Evolutionary conservation across 2,329 filamentous ascomycete genomes (phyloP).

Genomic region (Aspergillus sp.): DNA sequence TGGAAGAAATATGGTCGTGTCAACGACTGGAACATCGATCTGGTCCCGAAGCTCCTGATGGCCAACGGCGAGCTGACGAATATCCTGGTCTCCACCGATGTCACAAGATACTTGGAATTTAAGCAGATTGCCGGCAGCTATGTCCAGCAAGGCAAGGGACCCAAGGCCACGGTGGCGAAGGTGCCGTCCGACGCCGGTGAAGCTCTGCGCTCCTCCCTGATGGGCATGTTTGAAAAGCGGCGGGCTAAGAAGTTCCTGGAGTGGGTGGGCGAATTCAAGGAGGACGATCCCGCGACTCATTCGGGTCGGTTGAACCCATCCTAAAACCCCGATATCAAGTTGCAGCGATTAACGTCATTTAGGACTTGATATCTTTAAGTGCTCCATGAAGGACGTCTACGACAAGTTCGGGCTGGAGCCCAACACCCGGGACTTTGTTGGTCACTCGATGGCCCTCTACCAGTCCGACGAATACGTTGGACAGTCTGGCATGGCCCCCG

Average conservation of each 20-base stretch:
- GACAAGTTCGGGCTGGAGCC: constrained; percentile 95
- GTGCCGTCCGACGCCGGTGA: constrained; percentile 91
- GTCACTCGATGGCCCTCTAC: constrained; percentile 97
- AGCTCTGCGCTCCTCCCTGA: constrained; percentile 85
- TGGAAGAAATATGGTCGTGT: constrained; percentile 97
- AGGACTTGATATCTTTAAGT: constrained; percentile 76
- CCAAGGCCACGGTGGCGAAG: constrained; percentile 90
- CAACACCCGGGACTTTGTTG: constrained; percentile 89
- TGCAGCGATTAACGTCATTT: constrained; percentile 18
- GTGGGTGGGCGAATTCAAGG: constrained; percentile 86
- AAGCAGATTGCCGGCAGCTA: constrained; percentile 94
- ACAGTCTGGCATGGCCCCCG: constrained; percentile 68
- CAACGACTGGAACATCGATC: constrained; percentile 99
- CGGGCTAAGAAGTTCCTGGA: constrained; percentile 95
- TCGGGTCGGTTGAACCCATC: constrained; percentile 62
- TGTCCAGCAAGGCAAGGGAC: constrained; percentile 81
- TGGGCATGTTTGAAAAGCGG: constrained; percentile 97
- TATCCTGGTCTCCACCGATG: constrained; percentile 94
- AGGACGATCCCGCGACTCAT: constrained; percentile 78
- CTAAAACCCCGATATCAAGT: not conserved
- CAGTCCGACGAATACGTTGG: constrained; percentile 84
- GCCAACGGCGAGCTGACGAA: constrained; percentile 97
- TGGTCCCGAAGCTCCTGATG: constrained; percentile 98
- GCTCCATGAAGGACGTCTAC: constrained; percentile 97
- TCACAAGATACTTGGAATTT: constrained; percentile 85